Base-by-base conservation (phyloP, 805 yeast species). In the Candida railenensis region DNA sequence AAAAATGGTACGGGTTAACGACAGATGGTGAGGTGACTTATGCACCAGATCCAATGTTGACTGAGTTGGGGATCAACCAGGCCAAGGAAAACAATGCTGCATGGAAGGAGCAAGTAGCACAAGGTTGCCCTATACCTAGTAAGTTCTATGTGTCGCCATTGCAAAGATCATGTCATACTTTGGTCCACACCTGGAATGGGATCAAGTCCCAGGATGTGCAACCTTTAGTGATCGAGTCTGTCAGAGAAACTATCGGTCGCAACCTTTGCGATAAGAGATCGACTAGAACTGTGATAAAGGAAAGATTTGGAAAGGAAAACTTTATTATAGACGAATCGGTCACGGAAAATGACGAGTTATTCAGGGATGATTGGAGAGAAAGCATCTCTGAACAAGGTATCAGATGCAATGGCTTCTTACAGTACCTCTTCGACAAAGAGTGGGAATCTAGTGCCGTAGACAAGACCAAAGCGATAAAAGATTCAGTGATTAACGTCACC, bases 1-100 rank as follows among this genome's bases (percentile, higher is more conserved):
- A 64, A 39, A 57, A 72, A 49, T 77, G 80, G 78, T 65, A 74
- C 38, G 63, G 62, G 37, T 46, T 65, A 28, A 59, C 65, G 39
- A 78, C 79, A 2, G 78, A 78, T 52, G 81, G 79, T 9, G 61
- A 70, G 18, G 56, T 69, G 11, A 65, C 63, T 3, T 78, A 81
- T 79, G 81, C 76, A 1, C 77, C 77, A 1, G 82, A 78, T 57
- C 78, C 82, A 8, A 67, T 63, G 39, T 67, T 78, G 51, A 78
- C 83, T 4, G 71, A 65, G 5, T 58, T 66, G 42, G 83, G 83
- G 3, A 52, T 63, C 21, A 49, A 54, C 18, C 79, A 74, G 53
- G 83, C 82, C 4, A 57, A 56, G 28, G 75, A 68, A 39, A 77
- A 77, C 54, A 58, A 67, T 34, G 45, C 46, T 16, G 75, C 66